Percentiles rank a stretch among this genome's conserved stretches.
Conservation (phyloP, 2,329 filamentous ascomycete genomes). For the Chaetomiaceae sp. region DNA sequence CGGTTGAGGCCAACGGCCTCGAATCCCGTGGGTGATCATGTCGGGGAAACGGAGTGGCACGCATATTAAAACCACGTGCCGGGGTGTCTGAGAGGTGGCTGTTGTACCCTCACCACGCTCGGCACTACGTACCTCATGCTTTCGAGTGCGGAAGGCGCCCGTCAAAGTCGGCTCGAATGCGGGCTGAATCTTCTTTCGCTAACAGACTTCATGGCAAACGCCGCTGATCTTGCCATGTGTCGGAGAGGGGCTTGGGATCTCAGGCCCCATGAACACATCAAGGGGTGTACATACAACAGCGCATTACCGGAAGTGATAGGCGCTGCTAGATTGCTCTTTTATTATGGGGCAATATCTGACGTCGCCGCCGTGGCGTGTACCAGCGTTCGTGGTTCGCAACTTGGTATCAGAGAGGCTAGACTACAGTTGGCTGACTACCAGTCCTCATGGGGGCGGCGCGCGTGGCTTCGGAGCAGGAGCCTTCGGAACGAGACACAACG, state of each 20-base stretch:
- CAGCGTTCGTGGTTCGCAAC: background rate
- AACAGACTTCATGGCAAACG: background rate
- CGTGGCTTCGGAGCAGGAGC: background rate
- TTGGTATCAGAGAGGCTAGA: background rate
- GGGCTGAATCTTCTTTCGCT: background rate
- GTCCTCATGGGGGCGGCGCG: background rate
- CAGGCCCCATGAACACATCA: no score
- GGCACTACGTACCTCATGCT: background rate
- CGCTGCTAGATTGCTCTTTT: conserved; percentile 23
- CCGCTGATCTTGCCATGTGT: background rate
- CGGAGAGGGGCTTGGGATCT: no score
- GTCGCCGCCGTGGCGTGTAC: conserved; percentile 13
- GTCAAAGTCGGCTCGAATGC: conserved; percentile 8
- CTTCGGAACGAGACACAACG: no score
- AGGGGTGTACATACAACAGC: conserved; percentile 13
- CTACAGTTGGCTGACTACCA: background rate
- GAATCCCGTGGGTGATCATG: conserved; percentile 17
- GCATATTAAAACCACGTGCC: conserved; percentile 24
- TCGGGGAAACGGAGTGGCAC: conserved; percentile 21
- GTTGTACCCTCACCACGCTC: conserved; percentile 14
- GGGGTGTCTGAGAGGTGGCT: conserved; percentile 8
- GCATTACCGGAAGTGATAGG: conserved; percentile 24
- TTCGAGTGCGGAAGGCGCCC: conserved; percentile 8
- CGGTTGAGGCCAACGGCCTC: conserved; percentile 9
- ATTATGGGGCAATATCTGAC: conserved; percentile 23